Evolutionary conservation across 345 rosid genomes (phyloP).

Genomic region (Nephelium lappaceum): DNA sequence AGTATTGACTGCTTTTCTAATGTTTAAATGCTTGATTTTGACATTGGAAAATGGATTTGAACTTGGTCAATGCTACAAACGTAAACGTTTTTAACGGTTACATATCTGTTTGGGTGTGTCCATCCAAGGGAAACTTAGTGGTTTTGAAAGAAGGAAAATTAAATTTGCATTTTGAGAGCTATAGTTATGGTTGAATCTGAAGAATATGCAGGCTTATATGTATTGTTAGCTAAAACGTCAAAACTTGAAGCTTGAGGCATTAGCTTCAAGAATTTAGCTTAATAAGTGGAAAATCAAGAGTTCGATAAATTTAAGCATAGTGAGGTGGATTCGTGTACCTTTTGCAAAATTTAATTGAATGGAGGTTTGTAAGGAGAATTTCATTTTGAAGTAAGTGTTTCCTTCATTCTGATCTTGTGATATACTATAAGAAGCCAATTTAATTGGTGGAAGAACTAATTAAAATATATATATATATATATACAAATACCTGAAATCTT

Average conservation of each 20-base stretch:
- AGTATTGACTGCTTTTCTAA: conserved; percentile 49
- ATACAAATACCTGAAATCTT: too few relatives aligned
- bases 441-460: too few relatives aligned
- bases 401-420: too few relatives aligned
- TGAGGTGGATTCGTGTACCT: background rate
- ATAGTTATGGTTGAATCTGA: background rate
- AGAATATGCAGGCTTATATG: too few relatives aligned
- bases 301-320: background rate
- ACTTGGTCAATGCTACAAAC: conserved; percentile 63
- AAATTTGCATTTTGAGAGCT: background rate
- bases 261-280: background rate
- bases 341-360: background rate
- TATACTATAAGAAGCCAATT: too few relatives aligned
- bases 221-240: too few relatives aligned
- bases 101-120: background rate
- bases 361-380: background rate
- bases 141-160: background rate
- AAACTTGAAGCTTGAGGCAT: background rate
- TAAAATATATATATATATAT: too few relatives aligned
- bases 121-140: background rate
- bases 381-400: background rate
- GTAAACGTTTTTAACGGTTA: conserved; percentile 29
- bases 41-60: too few relatives aligned
- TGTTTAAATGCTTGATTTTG: conserved; percentile 67
- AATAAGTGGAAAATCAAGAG: background rate